Base-by-base conservation (phyloP, 2,329 filamentous ascomycete genomes). In the Bretziella fagacearum region DNA sequence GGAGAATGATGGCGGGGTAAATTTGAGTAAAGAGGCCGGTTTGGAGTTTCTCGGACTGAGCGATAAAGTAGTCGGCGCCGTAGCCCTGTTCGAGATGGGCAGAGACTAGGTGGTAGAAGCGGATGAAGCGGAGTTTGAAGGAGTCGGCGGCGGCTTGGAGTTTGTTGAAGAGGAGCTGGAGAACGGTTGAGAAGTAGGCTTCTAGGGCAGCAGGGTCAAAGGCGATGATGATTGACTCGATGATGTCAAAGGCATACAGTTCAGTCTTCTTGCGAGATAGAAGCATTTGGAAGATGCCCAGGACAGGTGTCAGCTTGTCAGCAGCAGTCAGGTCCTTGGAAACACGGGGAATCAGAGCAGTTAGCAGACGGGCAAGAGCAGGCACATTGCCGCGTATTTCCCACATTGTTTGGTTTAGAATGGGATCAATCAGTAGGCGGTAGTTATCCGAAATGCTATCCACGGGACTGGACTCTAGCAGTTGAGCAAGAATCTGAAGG, bases 251-350 rank as follows among this genome's bases (percentile, higher is more conserved):
- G 1, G 80, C 84, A 57, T 87, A 79, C 17, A 75, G 69, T 59
- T 98, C 91, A 42, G 87, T 87, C 51, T 81, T 79, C 64, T 91
- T 94, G 54, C 74, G 78, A 2, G 73, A 71, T 35, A 95, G 69
- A 8, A 98, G 73, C 57, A 84, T 87, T 61, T 96, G 89, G 70
- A 96, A 98, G 53, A 98, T 91, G 49, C 86, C 84, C n/a, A 98
- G 71, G 42, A 96, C 77, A 3, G 83, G 77, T 59, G 93, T 84
- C 33, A 95, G 62, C 61, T 95, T 85, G 55, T 87, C 82, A 57
- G 82, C 79, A 20, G 76, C 71, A 15, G 83, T 66, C 55, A 98
- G 86, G 36, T 77, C 71, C 49, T 77, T 67, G 3, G 79, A 72
- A 22, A 81, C 82, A 54, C 83, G 80, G 13, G 84, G 79, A 54